Percentiles rank a stretch among this genome's conserved stretches.
These are phyloP conservation scores for Globisporangium emineosum DNA, from an alignment of 352 stramenopile genomes.

Conservation along the genomic window DNA sequence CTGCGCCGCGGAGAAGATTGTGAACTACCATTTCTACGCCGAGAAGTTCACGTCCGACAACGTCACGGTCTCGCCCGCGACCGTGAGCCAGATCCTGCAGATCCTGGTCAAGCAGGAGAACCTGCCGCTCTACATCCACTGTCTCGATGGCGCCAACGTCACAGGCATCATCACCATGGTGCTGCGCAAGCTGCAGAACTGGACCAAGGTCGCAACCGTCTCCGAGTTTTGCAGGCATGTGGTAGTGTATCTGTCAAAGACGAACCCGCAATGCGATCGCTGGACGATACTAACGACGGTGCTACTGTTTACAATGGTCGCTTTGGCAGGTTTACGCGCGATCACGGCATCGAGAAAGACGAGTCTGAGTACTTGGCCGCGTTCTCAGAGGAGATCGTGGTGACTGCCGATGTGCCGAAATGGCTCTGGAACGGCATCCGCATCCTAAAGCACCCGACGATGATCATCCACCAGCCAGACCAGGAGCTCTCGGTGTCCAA, in stretches of 20 bases:
- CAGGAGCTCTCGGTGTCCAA: slow-evolving; percentile 40
- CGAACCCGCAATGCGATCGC: not conserved
- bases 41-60: slow-evolving; percentile 89
- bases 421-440: slow-evolving; percentile 86
- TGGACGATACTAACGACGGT: not conserved
- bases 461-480: slow-evolving; percentile 82
- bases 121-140: slow-evolving; percentile 84
- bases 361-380: slow-evolving; percentile 80
- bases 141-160: slow-evolving; percentile 85
- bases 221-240: slow-evolving; percentile 75
- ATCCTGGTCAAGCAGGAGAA: slow-evolving; percentile 76
- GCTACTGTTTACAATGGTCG: not conserved
- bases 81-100: slow-evolving; percentile 73
- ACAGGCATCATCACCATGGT: slow-evolving; percentile 88
- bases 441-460: slow-evolving; percentile 82
- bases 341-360: slow-evolving; percentile 86
- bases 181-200: slow-evolving; percentile 85
- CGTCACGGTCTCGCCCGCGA: slow-evolving; percentile 76
- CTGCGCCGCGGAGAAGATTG: slow-evolving; percentile 66
- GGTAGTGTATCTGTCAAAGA: not conserved
- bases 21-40: slow-evolving; percentile 74
- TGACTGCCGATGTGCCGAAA: slow-evolving; percentile 64
- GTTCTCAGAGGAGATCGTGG: slow-evolving; percentile 83
- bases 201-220: slow-evolving; percentile 80
- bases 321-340: slow-evolving; percentile 63